Evolutionary conservation across 2,329 filamentous ascomycete species (phyloP), one percentile per base, ranked within the genome.

Genomic region (Graphiopsis chlorocephala): DNA sequence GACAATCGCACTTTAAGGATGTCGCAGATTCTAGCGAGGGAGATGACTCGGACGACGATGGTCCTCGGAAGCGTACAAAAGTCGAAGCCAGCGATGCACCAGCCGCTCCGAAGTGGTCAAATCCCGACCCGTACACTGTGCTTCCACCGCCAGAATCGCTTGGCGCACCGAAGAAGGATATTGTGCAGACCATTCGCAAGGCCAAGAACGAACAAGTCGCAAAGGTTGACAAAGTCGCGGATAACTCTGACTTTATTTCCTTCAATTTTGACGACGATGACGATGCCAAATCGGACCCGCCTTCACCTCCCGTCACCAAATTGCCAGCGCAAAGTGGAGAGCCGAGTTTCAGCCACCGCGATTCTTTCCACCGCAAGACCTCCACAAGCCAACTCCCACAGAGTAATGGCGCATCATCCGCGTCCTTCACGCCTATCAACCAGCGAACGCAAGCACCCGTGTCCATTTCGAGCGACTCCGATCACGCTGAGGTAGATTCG

Each of bases 101-200:
- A 12, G 66, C 64, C 38, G 74, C 66, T 25, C 92, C 93, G 3
- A 93, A 90, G 76, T 98, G 94, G 94, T 97, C 93, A 4, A 98
- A 98, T 71, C 93, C 94, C 3, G 94, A 98, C 75, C 93, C 93
- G 0, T 97, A 98, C 77, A 96, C 92, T 6, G 90, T 87, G 2
- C 82, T 97, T 11, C 94, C 94, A 10, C 93, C 92, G 7, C 86
- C 88, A 0, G 90, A 93, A 68, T 90, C 93, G 63, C 83, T 81
- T 5, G 83, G 86, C 45, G 84, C 85, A 23, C 96, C 95, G 78
- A 92, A 90, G 77, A 89, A 88, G 70, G 93, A 97, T 69, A 89
- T 97, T 45, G 91, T 98, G 38, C 91, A 96, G 72, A 78, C 97
- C 66, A 97, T 98, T 70, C 89, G 93, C 70, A 97, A 97, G 74